Base-by-base conservation (phyloP, 139 green algal species). In the Tetradesmus obliquus region DNA sequence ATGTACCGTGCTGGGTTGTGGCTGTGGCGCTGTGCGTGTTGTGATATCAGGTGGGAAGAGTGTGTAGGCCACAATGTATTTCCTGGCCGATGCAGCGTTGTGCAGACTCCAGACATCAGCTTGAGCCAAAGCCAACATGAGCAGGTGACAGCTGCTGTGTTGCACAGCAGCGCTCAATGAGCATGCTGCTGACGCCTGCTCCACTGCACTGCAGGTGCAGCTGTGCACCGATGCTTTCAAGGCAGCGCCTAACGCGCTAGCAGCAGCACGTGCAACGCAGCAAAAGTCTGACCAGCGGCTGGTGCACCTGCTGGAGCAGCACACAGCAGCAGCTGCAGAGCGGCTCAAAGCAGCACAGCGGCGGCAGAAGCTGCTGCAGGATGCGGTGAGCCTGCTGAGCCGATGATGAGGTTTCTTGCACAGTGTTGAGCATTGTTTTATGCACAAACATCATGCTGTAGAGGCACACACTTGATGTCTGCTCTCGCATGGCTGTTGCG, bases 181-280 rank as follows among this genome's bases (percentile, higher is more conserved):
- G 32, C 17, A 57, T 76, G 55, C 53, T 87, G 54, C 55, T 55
- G 54, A 3, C 20, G 55, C 2, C 24, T 74, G 17, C 7, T 24
- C n/a, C 66, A 15, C 60, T 3, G 2, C 9, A 71, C 66, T 80
- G 57, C 88, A 92, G 82, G 93, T 95, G 66, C 80, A 94, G 8
- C 86, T 83, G n/a, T 90, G 91, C 22, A 66, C 94, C 15, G 66
- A 82, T 19, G 89, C 93, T 0, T 93, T 93, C 87, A 91, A 94
- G 88, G 90, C 87, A 9, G n/a, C n/a, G 3, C 45, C 74, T 54
- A 85, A 20, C 57, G 91, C 82, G 90, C 90, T 80, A 79, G 91
- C 79, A 71, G 81, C 91, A 76, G 76, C n/a, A 2, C 72, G 93
- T 10, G 79, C 72, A 19, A 83, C 89, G 72, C 20, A 85, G 3